Evolutionary conservation across 2,329 filamentous ascomycete genomes (phyloP), one percentile per base, ranked within the genome.

Genomic region (Sclerotinia glacialis): DNA sequence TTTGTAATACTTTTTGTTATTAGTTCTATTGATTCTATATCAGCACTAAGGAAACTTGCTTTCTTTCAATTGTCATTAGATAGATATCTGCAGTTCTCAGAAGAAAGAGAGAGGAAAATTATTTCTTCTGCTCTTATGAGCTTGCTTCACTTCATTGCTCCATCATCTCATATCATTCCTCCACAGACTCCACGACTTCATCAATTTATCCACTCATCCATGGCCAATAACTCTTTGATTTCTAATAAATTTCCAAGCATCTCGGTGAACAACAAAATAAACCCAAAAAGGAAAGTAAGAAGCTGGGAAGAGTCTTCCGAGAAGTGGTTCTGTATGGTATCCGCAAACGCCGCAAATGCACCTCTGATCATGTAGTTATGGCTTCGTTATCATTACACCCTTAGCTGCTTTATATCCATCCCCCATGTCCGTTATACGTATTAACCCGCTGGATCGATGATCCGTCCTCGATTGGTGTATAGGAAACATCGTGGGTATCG

Each of bases 161-260:
- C 11, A 26, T 46, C 40, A 46, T 46, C 53, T 34, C 31, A 40
- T 23, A 37, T 59, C 31, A 34, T 46, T 28, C 40, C 26, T 47
- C 7, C 12, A 18, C 11, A 8, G 11, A 26, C 26, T 47, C 7
- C 12, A 18, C 11, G 21, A n/a, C 11, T 8, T 28, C 21, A 47
- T 60, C 56, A 7, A 59, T 46, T 7, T 42, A 56, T 34, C 42
- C 21, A 23, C n/a, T 31, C 42, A 34, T 47, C 82, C n/a, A 86
- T 86, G 16, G 12, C 9, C 28, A 54, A 40, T 31, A 7, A 21
- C 37, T 14, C 56, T 23, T 37, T 42, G 18, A 34, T 16, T 46
- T 59, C 26, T 23, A 14, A 14, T 14, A 9, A 37, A n/a, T 31
- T 6, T 54, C n/a, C 12, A 34, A 54, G 52, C n/a, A 11, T 34